Conservation (phyloP, 1,284 basidiomycete genomes). For the Trichosporon asahii region DNA sequence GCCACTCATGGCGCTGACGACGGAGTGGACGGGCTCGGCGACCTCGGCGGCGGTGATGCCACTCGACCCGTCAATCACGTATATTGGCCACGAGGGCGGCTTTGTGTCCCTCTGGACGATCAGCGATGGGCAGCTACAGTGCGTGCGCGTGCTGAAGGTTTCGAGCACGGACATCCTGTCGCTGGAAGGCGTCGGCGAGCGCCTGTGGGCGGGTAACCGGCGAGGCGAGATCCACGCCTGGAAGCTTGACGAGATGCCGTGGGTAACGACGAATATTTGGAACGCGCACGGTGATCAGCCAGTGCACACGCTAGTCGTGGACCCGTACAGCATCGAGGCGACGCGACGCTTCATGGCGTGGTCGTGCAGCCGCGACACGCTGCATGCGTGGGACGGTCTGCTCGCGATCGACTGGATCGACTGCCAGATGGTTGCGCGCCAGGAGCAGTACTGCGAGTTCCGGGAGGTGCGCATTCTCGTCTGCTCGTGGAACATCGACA, state of each 20-base stretch:
- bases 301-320: conserved; percentile 66
- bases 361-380: conserved; percentile 72
- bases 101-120: conserved; percentile 71
- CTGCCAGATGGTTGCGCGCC: conserved; percentile 67
- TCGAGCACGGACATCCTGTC: conserved; percentile 73
- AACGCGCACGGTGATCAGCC: conserved; percentile 75
- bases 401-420: conserved; percentile 82
- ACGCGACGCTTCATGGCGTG: conserved; percentile 63
- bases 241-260: conserved; percentile 66
- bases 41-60: conserved; percentile 76
- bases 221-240: conserved; percentile 81
- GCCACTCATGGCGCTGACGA: conserved; percentile 55
- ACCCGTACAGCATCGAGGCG: conserved; percentile 65
- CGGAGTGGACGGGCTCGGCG: conserved; percentile 63
- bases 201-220: conserved; percentile 79
- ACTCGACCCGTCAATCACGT: conserved; percentile 64
- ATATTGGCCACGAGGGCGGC: conserved; percentile 91
- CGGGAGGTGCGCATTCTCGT: conserved; percentile 74
- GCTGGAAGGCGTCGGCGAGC: conserved; percentile 72
- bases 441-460: conserved; percentile 74
- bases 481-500: conserved; percentile 91
- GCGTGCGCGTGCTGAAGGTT: conserved; percentile 60
- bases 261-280: conserved; percentile 88
- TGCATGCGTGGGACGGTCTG: conserved; percentile 87
- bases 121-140: conserved; percentile 30